Base-by-base conservation (phyloP, 805 yeast genomes). In the Starmera quercuum region DNA sequence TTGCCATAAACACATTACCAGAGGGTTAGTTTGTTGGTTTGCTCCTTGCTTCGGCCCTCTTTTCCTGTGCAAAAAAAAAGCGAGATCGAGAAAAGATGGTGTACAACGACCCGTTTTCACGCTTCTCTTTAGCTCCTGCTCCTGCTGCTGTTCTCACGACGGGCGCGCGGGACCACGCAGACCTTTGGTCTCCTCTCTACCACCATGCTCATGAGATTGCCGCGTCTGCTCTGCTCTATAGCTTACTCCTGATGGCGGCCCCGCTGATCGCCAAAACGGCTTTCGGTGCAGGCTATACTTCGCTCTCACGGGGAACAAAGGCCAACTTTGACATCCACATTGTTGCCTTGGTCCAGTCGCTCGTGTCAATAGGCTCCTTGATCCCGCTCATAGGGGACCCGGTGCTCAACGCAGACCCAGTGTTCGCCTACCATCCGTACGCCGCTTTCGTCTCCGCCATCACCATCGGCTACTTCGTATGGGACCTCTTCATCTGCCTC, bases 281-380 rank as follows among this genome's bases (percentile, higher is more conserved):
- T 18, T 70, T 81, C 42, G 79, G 83, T 4, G 52, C 58, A 15
- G 53, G 64, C 38, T 87, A 87, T 59, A 68, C 70, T 6, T 45
- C 55, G 4, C 58, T 75, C 29, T 43, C 59, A 29, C 42, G 49
- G 17, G 73, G 73, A 46, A 64, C 69, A 26, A 72, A 68, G 52
- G 47, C 77, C 41, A 86, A 90, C 55, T 92, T 85, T 54, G 95
- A 92, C 56, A 83, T 88, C 46, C 97, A 92, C 56, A 68, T 83
- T 10, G 95, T 86, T 4, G 80, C 97, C 2, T 78, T 83, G 75
- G 73, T 87, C 14, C 97, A 92, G 56, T 75, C 92, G 32, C 30
- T 84, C 1, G 41, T 83, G 6, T 78, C 95, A 9, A 59, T 85
- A 18, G 52, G 53, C 7, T 51, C 75, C 7, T 66, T 83, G 21